Evolutionary conservation across 2,329 filamentous ascomycete genomes (phyloP), one percentile per base, ranked within the genome.

Genomic region (Alternaria gansuensis): DNA sequence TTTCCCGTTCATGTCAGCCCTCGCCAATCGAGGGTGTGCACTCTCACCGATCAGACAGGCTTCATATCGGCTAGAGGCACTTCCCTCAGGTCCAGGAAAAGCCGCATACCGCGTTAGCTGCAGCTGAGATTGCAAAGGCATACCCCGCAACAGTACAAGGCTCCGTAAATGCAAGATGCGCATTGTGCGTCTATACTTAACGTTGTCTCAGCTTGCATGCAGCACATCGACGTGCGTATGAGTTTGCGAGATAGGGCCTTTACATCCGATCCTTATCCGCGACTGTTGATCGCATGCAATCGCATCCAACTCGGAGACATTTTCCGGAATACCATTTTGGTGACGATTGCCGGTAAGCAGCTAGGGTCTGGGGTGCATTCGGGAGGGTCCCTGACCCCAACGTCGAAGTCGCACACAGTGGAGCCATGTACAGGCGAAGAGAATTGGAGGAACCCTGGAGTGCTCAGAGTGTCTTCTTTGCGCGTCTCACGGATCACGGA

Each of bases 11-110:
- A 31, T 39, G 33, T 39, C 17, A 31, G 28, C 48, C 53, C 48
- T 62, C 51, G 50, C 53, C 60, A 59, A 58, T 62, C 56, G 49
- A 31, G 48, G 59, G 55, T 37, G 43, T 48, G 44, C 51, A 36
- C 40, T 52, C 40, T 59, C 57, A 59, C 57, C 57, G 57, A 59
- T 59, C 23, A 56, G 46, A 46, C 34, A 51, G 52, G 51, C 41
- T 36, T 62, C 45, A 51, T 54, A 50, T 63, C 59, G 65, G 63
- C 53, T 61, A 61, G 57, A 66, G 60, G 63, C 60, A 57, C 55
- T 21, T 64, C 65, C 65, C 63, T 57, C 53, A 56, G 51, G 51
- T 60, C 57, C 53, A 56, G 51, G 51, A 37, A 37, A 54, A 23
- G 44, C 41, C 40, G 23, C 29, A 31, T 14, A 11, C 26, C 36